Evolutionary conservation across 768 basidiomycete species (phyloP), one percentile per base, ranked within the genome.

Genomic region (Exidia glandulosa): DNA sequence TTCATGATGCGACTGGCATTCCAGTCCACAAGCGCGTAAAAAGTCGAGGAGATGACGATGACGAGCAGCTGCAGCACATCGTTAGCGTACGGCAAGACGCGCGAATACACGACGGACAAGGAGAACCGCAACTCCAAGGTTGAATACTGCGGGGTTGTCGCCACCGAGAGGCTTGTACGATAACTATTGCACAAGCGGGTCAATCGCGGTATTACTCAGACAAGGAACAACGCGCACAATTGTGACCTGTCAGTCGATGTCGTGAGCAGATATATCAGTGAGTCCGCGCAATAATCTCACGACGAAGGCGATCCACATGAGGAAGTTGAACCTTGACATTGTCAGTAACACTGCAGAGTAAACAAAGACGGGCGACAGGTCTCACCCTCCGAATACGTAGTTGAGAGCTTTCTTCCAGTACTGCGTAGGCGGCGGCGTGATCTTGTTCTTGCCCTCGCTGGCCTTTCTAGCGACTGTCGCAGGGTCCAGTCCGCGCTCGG

Each of bases 71-170:
- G 23, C 7, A 7, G 16, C 7, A 13, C 19, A 12, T 10, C 23
- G 41, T 45, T 6, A 19, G 16, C 41, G 41, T 2, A 6, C 10
- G 5, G 19, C 23, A 14, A 14, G 23, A 19, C 41, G 41, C 12
- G 19, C 5, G 41, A 10, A 45, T 45, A 3, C 23, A 45, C 6
- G 6, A 19, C 41, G 16, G 6, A 45, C 41, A 76, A 86, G 75
- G 12, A 85, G 77, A 32, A 85, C 70, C 1, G 82, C 84, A 4
- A 86, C 74, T 7, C 82, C 85, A 29, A 86, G 74, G 65, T 85
- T 84, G 16, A 83, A 77, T 0, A 74, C 74, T 12, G 72, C 66
- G 6, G 41, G 41, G 9, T 84, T 83, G 56, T 75, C 66, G 2
- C 81, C 79, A 32, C 41, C 41, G 41, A 45, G 41, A 14, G 41